Percentiles rank a stretch among this genome's conserved stretches.
Evolutionary conservation across 305 asterid species (phyloP).

Genomic region (Rubia occidens): DNA sequence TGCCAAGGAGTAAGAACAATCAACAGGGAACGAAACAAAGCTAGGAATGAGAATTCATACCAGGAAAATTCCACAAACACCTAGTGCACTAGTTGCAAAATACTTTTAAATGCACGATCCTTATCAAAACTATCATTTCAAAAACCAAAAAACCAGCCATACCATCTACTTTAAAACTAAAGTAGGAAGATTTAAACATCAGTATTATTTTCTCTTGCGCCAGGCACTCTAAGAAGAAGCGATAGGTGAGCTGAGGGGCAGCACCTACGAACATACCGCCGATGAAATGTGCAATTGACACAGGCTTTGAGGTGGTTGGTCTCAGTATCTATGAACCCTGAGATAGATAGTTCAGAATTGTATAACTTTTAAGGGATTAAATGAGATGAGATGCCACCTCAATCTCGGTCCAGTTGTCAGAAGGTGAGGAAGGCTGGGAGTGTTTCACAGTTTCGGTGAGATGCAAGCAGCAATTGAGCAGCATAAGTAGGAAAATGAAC

Average conservation of each 20-base stretch:
- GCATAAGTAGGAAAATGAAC: too few species aligned
- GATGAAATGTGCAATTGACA: constrained; percentile 62
- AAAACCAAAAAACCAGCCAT: background rate
- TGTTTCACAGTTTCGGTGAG: constrained; percentile 64
- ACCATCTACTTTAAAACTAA: background rate
- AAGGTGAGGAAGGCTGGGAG: constrained; percentile 55
- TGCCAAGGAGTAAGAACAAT: background rate
- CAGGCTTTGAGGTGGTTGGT: constrained; percentile 44
- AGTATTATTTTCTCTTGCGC: background rate
- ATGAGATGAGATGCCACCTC: constrained; percentile 37
- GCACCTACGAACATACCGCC: constrained; percentile 98
- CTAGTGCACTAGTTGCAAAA: too few species aligned
- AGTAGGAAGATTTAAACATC: constrained; percentile 1
- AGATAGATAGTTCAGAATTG: constrained; percentile 2
- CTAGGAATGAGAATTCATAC: constrained; percentile 39
- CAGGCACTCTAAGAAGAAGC: constrained; percentile 85
- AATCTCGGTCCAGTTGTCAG: constrained; percentile 73
- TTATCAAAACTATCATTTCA: too few species aligned
- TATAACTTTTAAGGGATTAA: too few species aligned
- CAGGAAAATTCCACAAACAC: constrained; percentile 4
- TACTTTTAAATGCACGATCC: too few species aligned
- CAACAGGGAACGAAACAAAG: background rate
- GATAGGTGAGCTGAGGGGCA: constrained; percentile 96
- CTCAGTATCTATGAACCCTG: constrained; percentile 95
- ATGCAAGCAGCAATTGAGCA: constrained; percentile 7